A percentile compares a stretch with the other conserved stretches of the same genome.
phyloP scores from a whole-genome alignment of 805 yeast genomes.

The Ogataea pilisensis region DNA sequence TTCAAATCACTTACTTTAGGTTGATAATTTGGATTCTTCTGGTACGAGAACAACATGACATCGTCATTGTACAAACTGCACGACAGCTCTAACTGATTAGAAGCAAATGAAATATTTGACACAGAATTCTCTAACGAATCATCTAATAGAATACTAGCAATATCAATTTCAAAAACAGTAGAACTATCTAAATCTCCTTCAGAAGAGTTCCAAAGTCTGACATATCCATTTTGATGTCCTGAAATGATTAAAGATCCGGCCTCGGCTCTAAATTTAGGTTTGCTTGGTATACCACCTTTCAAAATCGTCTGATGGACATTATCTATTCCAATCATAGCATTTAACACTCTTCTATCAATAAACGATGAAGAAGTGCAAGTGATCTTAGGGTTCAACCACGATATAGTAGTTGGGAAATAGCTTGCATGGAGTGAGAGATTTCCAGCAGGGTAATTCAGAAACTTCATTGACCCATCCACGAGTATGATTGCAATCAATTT shows the following conservation, averaged over 20 bases:
- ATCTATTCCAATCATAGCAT: constrained; percentile 40
- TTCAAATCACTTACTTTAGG: constrained; percentile 28
- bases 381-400: constrained; percentile 73
- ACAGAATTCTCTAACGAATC: constrained; percentile 45
- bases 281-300: constrained; percentile 75
- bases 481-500: constrained; percentile 52
- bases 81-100: constrained; percentile 71
- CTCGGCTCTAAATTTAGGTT: constrained; percentile 45
- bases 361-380: constrained; percentile 51
- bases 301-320: constrained; percentile 54
- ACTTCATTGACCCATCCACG: constrained; percentile 61
- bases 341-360: constrained; percentile 27
- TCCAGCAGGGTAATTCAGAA: constrained; percentile 57
- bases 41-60: constrained; percentile 70
- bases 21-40: constrained; percentile 43
- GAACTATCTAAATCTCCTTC: constrained; percentile 64
- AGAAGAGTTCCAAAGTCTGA: constrained; percentile 81
- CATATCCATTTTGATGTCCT: constrained; percentile 82
- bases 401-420: constrained; percentile 74
- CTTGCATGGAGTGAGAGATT: constrained; percentile 46
- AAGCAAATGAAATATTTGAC: constrained; percentile 64
- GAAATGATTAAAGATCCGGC: constrained; percentile 63
- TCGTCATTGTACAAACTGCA: constrained; percentile 68
- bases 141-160: constrained; percentile 43
- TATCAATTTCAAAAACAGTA: constrained; percentile 55